Evolutionary conservation across 441 rosid species (phyloP).

Genomic region (Hypseocharis bilobata): DNA sequence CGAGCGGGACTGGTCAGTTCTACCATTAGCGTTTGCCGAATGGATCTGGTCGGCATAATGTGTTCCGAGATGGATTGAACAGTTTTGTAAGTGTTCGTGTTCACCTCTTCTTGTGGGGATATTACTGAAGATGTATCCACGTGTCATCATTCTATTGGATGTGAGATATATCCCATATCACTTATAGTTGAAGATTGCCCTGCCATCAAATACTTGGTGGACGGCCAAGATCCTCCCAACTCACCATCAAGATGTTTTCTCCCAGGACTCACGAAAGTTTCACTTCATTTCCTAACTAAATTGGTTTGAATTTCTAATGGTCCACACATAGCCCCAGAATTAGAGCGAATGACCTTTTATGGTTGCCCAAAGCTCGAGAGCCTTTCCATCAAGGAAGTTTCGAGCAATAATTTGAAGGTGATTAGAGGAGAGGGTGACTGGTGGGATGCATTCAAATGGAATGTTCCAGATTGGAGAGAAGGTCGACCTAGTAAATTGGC

Average conservation of each 20-base stretch:
- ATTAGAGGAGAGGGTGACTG: slow-evolving; percentile 18
- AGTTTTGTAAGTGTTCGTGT: no score
- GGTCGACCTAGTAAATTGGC: no score
- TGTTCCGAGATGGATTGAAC: no score
- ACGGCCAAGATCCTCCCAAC: not conserved
- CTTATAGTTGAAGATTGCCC: no score
- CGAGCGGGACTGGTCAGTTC: no score
- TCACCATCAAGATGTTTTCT: not conserved
- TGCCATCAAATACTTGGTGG: no score
- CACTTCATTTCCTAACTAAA: slow-evolving; percentile 20
- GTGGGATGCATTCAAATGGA: slow-evolving; percentile 18
- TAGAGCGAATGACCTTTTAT: slow-evolving; percentile 16
- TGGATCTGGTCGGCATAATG: no score
- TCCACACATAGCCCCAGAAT: slow-evolving; percentile 12
- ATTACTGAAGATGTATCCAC: no score
- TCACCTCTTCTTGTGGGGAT: no score
- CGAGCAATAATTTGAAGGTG: not conserved
- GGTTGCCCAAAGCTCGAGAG: slow-evolving; percentile 20
- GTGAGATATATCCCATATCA: no score
- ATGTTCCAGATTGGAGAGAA: not conserved
- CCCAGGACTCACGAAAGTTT: slow-evolving; percentile 15
- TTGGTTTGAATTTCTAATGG: slow-evolving; percentile 13
- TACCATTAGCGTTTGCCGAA: no score
- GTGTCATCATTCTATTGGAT: no score
- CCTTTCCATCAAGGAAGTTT: not conserved